Evolutionary conservation across 139 green algal species (phyloP), one percentile per base, ranked within the genome.

Genomic region (Yamagishiella unicocca): DNA sequence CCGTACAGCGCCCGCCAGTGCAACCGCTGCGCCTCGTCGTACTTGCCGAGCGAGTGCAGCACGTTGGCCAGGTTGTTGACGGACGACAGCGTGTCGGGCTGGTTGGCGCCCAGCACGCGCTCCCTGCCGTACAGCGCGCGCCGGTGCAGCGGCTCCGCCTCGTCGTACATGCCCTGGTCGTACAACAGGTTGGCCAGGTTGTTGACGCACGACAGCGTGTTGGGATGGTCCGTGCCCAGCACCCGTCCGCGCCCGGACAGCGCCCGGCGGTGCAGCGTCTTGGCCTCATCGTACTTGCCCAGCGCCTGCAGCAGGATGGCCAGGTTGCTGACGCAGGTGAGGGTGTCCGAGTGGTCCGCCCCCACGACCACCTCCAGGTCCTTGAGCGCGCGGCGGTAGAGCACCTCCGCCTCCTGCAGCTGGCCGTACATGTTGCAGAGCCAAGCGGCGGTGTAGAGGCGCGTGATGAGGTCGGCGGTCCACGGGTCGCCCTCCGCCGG

Each of bases 141-240:
- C 31, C 66, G 66, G 31, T 74, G 33, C 66, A 74, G 66, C 66
- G 31, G 66, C 66, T 61, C 42, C 4, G 66, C 66, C 66, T 74
- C 66, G 37, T 45, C 31, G 66, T 46, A 45, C 66, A 31, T 21
- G 2, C 71, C 71, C 14, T 61, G 71, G 40, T 35, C 40, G 24
- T 80, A 40, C 42, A 80, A 22, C 22, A 55, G 25, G 71, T 80
- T 37, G 40, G 43, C 71, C 27, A 80, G 43, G 40, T 58, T 62
- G 40, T 55, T 61, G 29, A 61, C 43, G 42, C 24, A 62, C 25
- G 24, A 50, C 53, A 88, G 71, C 31, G 83, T 83, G 31, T 83
- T 46, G 24, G 83, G 83, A 71, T 88, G 83, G 25, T 88, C 71
- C 1, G 54, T 33, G 4, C 74, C 74, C 74, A 82, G n/a, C 45